Base-by-base conservation (phyloP, 1,284 basidiomycete species). In the Puccinia brachypodii region DNA sequence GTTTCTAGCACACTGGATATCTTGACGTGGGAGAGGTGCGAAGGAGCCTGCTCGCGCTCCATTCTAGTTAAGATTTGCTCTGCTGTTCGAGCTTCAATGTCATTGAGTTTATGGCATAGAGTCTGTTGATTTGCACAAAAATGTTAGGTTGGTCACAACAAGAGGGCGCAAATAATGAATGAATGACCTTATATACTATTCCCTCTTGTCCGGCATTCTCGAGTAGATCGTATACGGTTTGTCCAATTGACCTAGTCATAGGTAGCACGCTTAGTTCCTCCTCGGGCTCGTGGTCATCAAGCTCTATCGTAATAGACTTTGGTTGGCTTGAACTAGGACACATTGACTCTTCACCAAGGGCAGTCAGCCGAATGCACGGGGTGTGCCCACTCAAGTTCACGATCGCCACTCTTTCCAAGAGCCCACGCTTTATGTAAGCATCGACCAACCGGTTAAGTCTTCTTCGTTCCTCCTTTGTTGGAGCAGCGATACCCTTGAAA, bases 1-100 rank as follows among this genome's bases (percentile, higher is more conserved):
- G 90, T 92, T 85, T 94, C 94, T 88, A 91, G 90, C 36, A 93
- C 85, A 69, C 90, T 90, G 22, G 89, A 89, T 74, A 92, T 89
- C 40, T 90, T 89, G 62, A 92, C 87, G 86, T 95, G 92, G 68
- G 88, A 88, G 4, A 94, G 89, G 85, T 93, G 92, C 16, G 89
- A 80, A 2, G 92, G 92, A 25, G 91, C 92, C 8, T 88, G 87
- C 82, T 86, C 88, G 84, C 89, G 91, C 83, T 91, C 90, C 58
- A 92, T 89, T 62, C 92, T 90, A 19, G 89, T 88, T 44, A 94
- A 88, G n/a, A 93, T 87, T 19, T 92, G 89, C 85, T 94, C 93
- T 73, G 94, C 88, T 1, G 92, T 93, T 38, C 94, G 91, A 84
- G 89, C 90, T 85, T 94, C 92, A 82, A 93, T 92, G 83, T 91